Percentiles rank a stretch among this genome's conserved stretches.
Evolutionary conservation across 2,329 filamentous ascomycete genomes (phyloP).

Genomic region (Monosporascus sp.): DNA sequence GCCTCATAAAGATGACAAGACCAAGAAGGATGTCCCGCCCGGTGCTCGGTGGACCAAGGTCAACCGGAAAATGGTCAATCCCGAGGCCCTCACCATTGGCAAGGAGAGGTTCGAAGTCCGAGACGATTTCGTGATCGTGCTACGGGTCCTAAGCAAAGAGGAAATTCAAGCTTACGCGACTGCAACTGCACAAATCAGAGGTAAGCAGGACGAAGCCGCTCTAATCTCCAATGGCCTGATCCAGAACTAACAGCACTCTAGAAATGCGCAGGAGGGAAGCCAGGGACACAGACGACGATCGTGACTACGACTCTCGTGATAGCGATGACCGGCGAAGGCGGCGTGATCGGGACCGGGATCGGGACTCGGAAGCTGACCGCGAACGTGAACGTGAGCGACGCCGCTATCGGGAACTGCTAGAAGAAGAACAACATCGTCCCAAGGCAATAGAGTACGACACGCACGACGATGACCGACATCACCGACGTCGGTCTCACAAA

Average conservation of each 20-base stretch:
- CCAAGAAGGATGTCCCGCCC: slow-evolving; percentile 64
- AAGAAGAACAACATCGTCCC: slow-evolving; percentile 17
- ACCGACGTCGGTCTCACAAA: slow-evolving; percentile 13
- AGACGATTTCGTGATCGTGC: slow-evolving; percentile 89
- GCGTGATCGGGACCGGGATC: slow-evolving; percentile 18
- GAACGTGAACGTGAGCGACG: slow-evolving; percentile 26
- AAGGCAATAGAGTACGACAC: slow-evolving; percentile 23
- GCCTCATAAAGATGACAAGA: slow-evolving; percentile 82
- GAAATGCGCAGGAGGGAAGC: slow-evolving; percentile 39
- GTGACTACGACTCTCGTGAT: slow-evolving; percentile 19
- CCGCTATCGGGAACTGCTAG: slow-evolving; percentile 10
- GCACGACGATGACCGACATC: slow-evolving; percentile 8
- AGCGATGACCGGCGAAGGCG: slow-evolving; percentile 26
- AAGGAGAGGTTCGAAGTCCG: slow-evolving; percentile 88
- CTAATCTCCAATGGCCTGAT: slow-evolving; percentile 21
- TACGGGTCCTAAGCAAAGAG: slow-evolving; percentile 79
- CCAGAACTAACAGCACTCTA: slow-evolving; percentile 18
- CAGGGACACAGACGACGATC: slow-evolving; percentile 18
- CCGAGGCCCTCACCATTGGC: slow-evolving; percentile 77
- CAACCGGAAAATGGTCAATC: slow-evolving; percentile 80
- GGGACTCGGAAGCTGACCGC: slow-evolving; percentile 18
- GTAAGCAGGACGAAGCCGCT: slow-evolving; percentile 38
- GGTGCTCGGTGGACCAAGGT: slow-evolving; percentile 93
- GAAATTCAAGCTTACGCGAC: slow-evolving; percentile 85
- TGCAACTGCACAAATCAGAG: slow-evolving; percentile 75